Percentiles rank a stretch among this genome's conserved stretches.
Conservation (phyloP, 2,329 filamentous ascomycete genomes). For the Sclerotinia borealis region DNA sequence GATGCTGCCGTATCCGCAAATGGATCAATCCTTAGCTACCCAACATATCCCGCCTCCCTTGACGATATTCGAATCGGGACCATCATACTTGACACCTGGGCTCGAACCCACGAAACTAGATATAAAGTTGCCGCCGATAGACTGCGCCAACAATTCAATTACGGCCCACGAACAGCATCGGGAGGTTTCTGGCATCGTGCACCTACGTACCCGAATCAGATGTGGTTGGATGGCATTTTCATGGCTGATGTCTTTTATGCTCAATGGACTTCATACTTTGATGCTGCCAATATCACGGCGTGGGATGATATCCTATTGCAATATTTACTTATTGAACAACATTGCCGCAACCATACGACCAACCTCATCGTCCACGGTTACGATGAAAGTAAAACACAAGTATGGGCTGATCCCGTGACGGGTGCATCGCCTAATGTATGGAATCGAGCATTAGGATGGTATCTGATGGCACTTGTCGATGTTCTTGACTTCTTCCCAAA, state of each 20-base stretch:
- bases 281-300: constrained; percentile 25
- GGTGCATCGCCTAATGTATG: constrained; percentile 36
- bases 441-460: constrained; percentile 37
- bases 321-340: constrained; percentile 24
- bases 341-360: constrained; percentile 21
- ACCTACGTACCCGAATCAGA: constrained; percentile 43
- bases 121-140: constrained; percentile 44
- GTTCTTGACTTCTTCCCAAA: constrained; percentile 31
- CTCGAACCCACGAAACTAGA: constrained; percentile 38
- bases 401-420: constrained; percentile 34
- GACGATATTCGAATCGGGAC: constrained; percentile 47
- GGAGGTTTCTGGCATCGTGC: constrained; percentile 44
- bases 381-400: constrained; percentile 31
- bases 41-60: constrained; percentile 43
- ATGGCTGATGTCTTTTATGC: constrained; percentile 38
- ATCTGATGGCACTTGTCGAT: constrained; percentile 35
- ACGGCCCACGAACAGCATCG: constrained; percentile 42
- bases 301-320: constrained; percentile 30
- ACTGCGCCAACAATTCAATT: constrained; percentile 41
- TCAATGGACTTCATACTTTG: constrained; percentile 20
- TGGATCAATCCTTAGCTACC: constrained; percentile 43
- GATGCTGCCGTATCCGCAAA: constrained; percentile 42
- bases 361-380: constrained; percentile 35
- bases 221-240: constrained; percentile 50
- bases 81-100: constrained; percentile 10